Percentiles rank a stretch among this genome's conserved stretches.
Conservation (phyloP, 768 basidiomycete genomes). For the Rhizopogon sp. region DNA sequence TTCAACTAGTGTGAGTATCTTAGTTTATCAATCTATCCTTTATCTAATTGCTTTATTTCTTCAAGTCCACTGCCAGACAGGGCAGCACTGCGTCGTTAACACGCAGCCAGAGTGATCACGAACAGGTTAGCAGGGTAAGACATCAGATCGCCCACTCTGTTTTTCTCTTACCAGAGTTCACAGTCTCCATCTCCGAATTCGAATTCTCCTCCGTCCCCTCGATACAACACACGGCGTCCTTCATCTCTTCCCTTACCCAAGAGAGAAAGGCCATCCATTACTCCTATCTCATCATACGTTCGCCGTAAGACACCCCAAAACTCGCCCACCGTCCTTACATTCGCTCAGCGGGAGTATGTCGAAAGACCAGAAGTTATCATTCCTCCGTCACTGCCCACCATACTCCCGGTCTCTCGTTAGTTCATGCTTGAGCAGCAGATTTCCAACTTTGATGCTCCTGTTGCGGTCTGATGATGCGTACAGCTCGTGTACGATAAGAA, state of each 20-base stretch:
- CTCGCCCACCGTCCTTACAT: conserved; percentile 66
- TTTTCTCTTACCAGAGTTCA: conserved; percentile 26
- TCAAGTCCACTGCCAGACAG: conserved; percentile 34
- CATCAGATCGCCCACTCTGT: conserved; percentile 23
- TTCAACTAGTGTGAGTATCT: conserved; percentile 20
- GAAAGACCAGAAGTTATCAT: conserved; percentile 26
- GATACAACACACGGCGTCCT: conserved; percentile 32
- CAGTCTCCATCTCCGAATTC: conserved; percentile 32
- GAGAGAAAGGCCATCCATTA: conserved; percentile 57
- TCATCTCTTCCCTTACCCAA: conserved; percentile 42
- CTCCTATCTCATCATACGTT: conserved; percentile 76
- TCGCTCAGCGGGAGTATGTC: conserved; percentile 34
- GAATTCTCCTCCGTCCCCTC: conserved; percentile 35
- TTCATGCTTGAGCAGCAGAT: neutral
- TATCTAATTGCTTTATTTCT: neutral
- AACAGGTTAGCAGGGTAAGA: conserved; percentile 27
- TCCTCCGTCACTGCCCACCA: conserved; percentile 37
- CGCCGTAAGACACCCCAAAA: conserved; percentile 74
- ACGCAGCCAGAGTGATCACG: conserved; percentile 17
- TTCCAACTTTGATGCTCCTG: neutral
- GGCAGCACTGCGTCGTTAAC: conserved; percentile 40
- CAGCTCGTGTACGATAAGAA: conserved; percentile 3
- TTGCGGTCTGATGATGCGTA: neutral
- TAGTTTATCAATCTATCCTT: neutral
- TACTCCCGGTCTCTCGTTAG: conserved; percentile 36